These are phyloP conservation scores for Penicillium herquei DNA, from an alignment of 495 filamentous ascomycete species.

Conservation along the genomic window DNA sequence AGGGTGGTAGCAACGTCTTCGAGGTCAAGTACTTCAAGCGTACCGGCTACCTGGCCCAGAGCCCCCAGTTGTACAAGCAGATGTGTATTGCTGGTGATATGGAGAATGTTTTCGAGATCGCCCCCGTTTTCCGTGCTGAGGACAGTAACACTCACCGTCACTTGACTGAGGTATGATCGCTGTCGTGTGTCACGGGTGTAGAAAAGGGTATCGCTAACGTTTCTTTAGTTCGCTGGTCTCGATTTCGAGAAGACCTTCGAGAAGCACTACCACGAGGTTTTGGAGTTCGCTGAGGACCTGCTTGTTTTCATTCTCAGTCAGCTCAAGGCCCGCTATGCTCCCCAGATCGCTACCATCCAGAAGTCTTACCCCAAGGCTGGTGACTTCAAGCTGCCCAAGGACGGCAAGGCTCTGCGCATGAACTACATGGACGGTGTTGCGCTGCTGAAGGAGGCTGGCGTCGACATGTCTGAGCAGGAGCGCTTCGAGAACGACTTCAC, in stretches of 20 bases:
- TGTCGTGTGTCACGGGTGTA: neutral
- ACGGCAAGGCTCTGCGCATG: slow-evolving; percentile 76
- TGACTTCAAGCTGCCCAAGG: slow-evolving; percentile 55
- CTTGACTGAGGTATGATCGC: slow-evolving; percentile 70
- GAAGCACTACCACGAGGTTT: slow-evolving; percentile 83
- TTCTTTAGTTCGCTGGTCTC: slow-evolving; percentile 75
- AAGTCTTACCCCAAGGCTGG: slow-evolving; percentile 57
- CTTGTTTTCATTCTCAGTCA: slow-evolving; percentile 86
- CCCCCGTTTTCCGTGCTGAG: slow-evolving; percentile 92
- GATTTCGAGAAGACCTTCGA: slow-evolving; percentile 97
- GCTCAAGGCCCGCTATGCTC: slow-evolving; percentile 63
- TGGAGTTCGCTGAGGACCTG: slow-evolving; percentile 75
- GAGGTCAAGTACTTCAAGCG: slow-evolving; percentile 86
- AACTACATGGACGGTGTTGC: slow-evolving; percentile 83
- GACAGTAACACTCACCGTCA: slow-evolving; percentile 96
- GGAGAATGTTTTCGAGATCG: slow-evolving; percentile 84
- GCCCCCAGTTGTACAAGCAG: slow-evolving; percentile 95
- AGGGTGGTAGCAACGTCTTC: slow-evolving; percentile 93
- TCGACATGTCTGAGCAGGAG: slow-evolving; percentile 71
- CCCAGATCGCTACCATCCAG: slow-evolving; percentile 66
- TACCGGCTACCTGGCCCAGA: slow-evolving; percentile 85
- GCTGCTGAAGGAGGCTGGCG: slow-evolving; percentile 76
- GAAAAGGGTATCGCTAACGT: slow-evolving; percentile 2
- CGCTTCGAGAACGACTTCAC: slow-evolving; percentile 65
- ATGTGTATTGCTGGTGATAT: slow-evolving; percentile 92